Base-by-base conservation (phyloP, 805 yeast genomes). In the Saccharomycopsis sp. region DNA sequence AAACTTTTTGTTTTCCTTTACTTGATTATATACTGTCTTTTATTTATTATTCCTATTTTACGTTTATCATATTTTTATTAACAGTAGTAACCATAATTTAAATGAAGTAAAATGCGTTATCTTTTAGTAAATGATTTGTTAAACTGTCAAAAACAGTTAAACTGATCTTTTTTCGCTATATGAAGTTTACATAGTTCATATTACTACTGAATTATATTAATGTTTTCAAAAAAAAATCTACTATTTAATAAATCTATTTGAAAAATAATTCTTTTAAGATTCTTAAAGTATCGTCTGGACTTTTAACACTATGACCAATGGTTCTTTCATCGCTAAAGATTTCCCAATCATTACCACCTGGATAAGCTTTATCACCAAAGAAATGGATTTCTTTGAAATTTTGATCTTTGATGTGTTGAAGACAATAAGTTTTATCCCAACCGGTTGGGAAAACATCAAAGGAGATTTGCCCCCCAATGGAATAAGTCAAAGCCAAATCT, bases 391-490 rank as follows among this genome's bases (percentile, higher is more conserved):
- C 72, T 57, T 77, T 71, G 69, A 88, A 92, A 51, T 81, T 77
- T 65, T 89, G 96, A 46, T 70, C 63, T 56, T 67, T 85, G 54
- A 92, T 88, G 66, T 89, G 98, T 65, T 81, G 87, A 60, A 92
- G 75, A 65, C 95, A 85, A 71, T 89, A 92, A 48, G 99, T 92
- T 76, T 92, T 92, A 67, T 92, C 99, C 99, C 99, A 92, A 59
- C 99, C 98, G 49, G 96, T 85, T 70, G 99, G 99, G 89, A 92
- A 92, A 50, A 92, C 97, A 58, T 92, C 99, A 57, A 92, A 92
- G 27, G 97, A 89, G 62, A 92, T 92, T 74, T 92, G 97, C 54
- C 99, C 99, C 64, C 99, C 99, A 51, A 92, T 92, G 45, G 98
- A 92, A 74, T 82, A 92, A 52, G 97, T 89, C 59, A 92, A 74